A percentile compares a stretch with the other conserved stretches of the same genome.
Evolutionary conservation across 805 yeast genomes (phyloP).

Genomic region (Yamadazyma akitaensis): DNA sequence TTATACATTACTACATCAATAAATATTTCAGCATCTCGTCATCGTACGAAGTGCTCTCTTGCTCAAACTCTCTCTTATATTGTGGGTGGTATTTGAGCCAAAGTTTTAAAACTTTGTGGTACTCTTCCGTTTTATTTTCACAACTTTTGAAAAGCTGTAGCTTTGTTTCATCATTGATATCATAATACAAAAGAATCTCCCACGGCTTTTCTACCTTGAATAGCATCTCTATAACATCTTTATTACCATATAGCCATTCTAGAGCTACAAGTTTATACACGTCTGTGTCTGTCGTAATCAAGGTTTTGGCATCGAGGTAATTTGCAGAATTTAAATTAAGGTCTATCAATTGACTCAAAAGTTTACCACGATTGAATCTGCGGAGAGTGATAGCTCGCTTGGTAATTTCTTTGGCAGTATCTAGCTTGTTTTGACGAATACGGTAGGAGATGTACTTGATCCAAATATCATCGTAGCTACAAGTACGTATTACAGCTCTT

Average conservation of each 20-base stretch:
- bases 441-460: constrained; percentile 46
- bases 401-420: constrained; percentile 41
- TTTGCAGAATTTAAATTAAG: constrained; percentile 39
- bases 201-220: constrained; percentile 1
- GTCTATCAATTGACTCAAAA: constrained; percentile 43
- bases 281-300: constrained; percentile 7
- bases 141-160: constrained; percentile 3
- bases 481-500: constrained; percentile 46
- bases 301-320: constrained; percentile 33
- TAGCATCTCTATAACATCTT: neutral
- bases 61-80: constrained; percentile 1
- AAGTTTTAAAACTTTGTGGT: neutral
- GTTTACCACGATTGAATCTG: constrained; percentile 13
- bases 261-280: constrained; percentile 36
- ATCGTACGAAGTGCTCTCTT: neutral
- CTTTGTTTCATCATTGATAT: constrained; percentile 2
- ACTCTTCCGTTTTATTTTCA: constrained; percentile 3
- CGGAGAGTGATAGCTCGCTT: constrained; percentile 24
- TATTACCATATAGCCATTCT: constrained; percentile 30
- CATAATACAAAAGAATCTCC: constrained; percentile 7
- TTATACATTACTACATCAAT: neutral
- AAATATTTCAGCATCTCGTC: constrained; percentile 1
- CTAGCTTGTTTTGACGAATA: constrained; percentile 18
- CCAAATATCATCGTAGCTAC: constrained; percentile 49
- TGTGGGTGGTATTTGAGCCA: constrained; percentile 7